A percentile compares a stretch with the other conserved stretches of the same genome.
These are phyloP conservation scores for Pholiota microspora DNA, from an alignment of 768 basidiomycete species.

Conservation along the genomic window DNA sequence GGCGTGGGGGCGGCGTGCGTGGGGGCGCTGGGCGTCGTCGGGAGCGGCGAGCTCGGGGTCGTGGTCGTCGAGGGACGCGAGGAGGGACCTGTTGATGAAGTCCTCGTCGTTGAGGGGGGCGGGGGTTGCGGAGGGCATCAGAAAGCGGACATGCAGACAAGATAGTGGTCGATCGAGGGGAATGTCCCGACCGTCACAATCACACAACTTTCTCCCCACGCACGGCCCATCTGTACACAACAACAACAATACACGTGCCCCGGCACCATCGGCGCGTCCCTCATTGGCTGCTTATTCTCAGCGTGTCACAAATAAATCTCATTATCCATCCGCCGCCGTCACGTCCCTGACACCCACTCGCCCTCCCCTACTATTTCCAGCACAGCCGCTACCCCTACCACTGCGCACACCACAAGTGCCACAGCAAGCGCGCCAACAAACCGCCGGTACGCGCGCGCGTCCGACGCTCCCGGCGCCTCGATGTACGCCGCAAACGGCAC, in stretches of 20 bases:
- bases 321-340: not conserved
- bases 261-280: constrained; percentile 18
- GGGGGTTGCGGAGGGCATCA: constrained; percentile 30
- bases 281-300: constrained; percentile 15
- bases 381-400: constrained; percentile 27
- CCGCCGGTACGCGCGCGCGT: constrained; percentile 34
- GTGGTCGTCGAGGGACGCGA: constrained; percentile 81
- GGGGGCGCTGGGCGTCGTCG: constrained; percentile 50
- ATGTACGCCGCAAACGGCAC: constrained; percentile 36
- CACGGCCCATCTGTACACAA: constrained; percentile 43
- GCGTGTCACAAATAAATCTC: not conserved
- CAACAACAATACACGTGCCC: constrained; percentile 37
- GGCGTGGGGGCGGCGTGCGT: constrained; percentile 38
- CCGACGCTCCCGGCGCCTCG: constrained; percentile 30
- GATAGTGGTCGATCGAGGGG: constrained; percentile 41
- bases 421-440: constrained; percentile 32
- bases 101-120: constrained; percentile 64
- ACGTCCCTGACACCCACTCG: not conserved
- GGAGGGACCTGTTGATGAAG: constrained; percentile 80
- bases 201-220: constrained; percentile 40
- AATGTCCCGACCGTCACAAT: constrained; percentile 50
- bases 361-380: constrained; percentile 22
- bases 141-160: constrained; percentile 30
- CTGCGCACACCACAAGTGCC: constrained; percentile 26
- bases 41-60: constrained; percentile 69